Evolutionary conservation across 768 basidiomycete genomes (phyloP), one percentile per base, ranked within the genome.

Genomic region (Kwoniella pini): DNA sequence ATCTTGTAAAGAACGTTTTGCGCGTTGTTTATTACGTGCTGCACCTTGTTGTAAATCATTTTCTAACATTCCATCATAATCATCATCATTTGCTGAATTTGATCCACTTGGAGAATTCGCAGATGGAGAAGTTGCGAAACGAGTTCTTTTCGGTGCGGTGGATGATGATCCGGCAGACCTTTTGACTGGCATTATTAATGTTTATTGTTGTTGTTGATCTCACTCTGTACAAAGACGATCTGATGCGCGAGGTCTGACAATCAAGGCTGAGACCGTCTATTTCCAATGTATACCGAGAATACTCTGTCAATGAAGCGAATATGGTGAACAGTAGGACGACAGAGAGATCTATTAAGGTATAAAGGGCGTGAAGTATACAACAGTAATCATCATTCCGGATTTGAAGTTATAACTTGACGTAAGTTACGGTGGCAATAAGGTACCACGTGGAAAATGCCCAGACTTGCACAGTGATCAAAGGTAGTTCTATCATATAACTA

Each of bases 1-100:
- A 61, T 71, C 77, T 73, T 88, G 89, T 60, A 96, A 85, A 45
- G 85, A 85, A 21, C 89, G 87, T 74, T 85, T 87, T 17, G 87
- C 54, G 1, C 57, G 84, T 60, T 81, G 81, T 22, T 81, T 81
- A 11, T 84, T 50, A 21, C 38, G 13, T 22, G 64, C 57, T 17
- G 63, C 68, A 17, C 64, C 60, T 57, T 75, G 63, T 1, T 62
- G 69, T 1, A 78, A 39, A 48, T 78, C 77, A 38, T 68, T 74
- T 58, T 78, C 73, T 45, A 78, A 68, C 21, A 70, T 51, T 11
- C 54, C 67, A 40, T 62, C 54, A 17, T 66, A 63, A 12, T 57
- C 27, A 0, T 55, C 48, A 13, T 19, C 48, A 5, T 27, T 30
- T 9, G 28, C 3, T 15, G 54, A 57, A 7, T 12, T 38, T 11